phyloP scores from a whole-genome alignment of 139 green algal genomes.

The Spirogloea muscicola region DNA sequence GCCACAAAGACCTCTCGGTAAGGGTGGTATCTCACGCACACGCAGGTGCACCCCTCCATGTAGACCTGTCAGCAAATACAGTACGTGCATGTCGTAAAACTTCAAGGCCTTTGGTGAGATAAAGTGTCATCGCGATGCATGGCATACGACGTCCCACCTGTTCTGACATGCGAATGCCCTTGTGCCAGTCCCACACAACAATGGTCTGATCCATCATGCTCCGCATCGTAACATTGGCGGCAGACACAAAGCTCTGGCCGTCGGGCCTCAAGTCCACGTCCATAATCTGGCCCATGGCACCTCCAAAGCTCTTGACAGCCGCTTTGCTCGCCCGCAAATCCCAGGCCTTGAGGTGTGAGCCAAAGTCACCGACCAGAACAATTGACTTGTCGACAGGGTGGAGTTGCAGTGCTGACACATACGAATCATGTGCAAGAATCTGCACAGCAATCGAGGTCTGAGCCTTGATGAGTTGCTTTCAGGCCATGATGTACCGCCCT shows the following conservation, averaged over 20 bases:
- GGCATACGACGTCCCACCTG: too few relatives aligned
- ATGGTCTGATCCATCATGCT: not conserved
- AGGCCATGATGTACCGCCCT: not conserved
- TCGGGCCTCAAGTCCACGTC: not conserved
- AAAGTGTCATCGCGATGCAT: too few relatives aligned
- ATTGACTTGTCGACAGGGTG: too few relatives aligned
- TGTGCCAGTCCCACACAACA: slow-evolving; percentile 1
- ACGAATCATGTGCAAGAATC: too few relatives aligned
- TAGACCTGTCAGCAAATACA: not conserved
- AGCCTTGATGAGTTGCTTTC: too few relatives aligned
- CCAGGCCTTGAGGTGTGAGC: not conserved
- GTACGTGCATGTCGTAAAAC: too few relatives aligned
- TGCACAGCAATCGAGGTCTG: too few relatives aligned
- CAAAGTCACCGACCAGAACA: not conserved
- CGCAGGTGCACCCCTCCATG: not conserved
- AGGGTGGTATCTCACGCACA: not conserved
- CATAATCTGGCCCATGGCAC: not conserved
- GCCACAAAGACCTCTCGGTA: not conserved
- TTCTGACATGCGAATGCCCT: not conserved
- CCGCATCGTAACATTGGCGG: not conserved
- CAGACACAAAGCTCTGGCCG: not conserved
- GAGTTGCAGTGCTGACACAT: too few relatives aligned
- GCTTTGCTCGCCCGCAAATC: not conserved
- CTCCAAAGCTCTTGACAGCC: too few relatives aligned
- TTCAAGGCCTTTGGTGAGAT: too few relatives aligned